phyloP scores from a whole-genome alignment of 1,284 basidiomycete genomes.

The Boletus calvinii region DNA sequence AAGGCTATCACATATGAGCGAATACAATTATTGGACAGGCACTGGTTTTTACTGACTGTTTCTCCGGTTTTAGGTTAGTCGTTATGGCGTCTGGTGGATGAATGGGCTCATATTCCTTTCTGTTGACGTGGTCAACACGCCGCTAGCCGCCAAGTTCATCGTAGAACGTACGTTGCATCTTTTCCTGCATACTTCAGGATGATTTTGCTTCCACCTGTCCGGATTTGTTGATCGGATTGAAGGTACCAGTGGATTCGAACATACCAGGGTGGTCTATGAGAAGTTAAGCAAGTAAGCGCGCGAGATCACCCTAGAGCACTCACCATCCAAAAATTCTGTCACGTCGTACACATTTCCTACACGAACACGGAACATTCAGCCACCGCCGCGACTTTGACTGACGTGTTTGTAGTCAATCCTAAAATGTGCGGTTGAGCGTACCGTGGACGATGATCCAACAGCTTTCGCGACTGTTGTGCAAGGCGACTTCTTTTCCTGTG shows the following conservation, averaged over 20 bases:
- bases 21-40: not conserved
- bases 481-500: conserved; percentile 54
- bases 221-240: not conserved
- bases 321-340: conserved; percentile 71
- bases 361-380: conserved; percentile 6
- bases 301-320: not conserved
- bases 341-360: conserved; percentile 71
- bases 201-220: conserved; percentile 56
- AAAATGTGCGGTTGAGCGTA: conserved; percentile 28
- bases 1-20: conserved; percentile 43
- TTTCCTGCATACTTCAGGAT: conserved; percentile 74
- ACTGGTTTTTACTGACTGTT: conserved; percentile 52
- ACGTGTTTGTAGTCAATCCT: not conserved
- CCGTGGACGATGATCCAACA: conserved; percentile 92
- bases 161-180: conserved; percentile 60
- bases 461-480: conserved; percentile 68
- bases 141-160: not conserved
- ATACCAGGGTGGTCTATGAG: conserved; percentile 63
- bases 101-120: conserved; percentile 76
- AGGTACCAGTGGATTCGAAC: not conserved
- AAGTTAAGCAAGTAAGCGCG: conserved; percentile 11
- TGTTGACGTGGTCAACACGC: conserved; percentile 11
- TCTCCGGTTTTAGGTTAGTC: conserved; percentile 74
- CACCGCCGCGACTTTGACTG: not conserved
- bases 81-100: conserved; percentile 88